Percentiles rank a stretch among this genome's conserved stretches.
Evolutionary conservation across 805 yeast genomes (phyloP).

Genomic region (Ogataea trehaloabstinens): DNA sequence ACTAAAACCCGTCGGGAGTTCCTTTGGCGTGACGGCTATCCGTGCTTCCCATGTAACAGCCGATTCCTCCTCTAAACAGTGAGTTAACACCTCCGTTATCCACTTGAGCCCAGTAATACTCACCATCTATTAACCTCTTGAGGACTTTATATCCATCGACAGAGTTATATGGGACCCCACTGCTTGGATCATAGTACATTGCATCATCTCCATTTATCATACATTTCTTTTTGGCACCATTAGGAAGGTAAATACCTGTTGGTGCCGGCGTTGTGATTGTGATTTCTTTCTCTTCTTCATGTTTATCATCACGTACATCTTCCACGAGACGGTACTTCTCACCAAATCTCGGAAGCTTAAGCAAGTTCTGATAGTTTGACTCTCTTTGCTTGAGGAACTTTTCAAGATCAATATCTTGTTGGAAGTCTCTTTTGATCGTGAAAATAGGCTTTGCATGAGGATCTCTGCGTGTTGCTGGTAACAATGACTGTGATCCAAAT

Average conservation of each 20-base stretch:
- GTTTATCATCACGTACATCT: constrained; percentile 42
- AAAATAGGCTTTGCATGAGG: constrained; percentile 47
- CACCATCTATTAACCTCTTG: constrained; percentile 55
- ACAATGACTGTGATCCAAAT: constrained; percentile 60
- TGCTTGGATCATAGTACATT: constrained; percentile 80
- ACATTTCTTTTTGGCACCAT: constrained; percentile 65
- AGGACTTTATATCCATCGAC: constrained; percentile 73
- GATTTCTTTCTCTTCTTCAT: constrained; percentile 45
- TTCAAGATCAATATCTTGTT: constrained; percentile 25
- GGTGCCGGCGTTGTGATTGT: constrained; percentile 69
- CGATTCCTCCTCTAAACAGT: constrained; percentile 32
- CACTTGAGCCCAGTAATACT: constrained; percentile 50
- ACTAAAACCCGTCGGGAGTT: constrained; percentile 76
- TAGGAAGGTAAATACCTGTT: constrained; percentile 67
- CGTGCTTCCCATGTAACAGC: constrained; percentile 40
- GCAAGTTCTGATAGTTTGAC: constrained; percentile 39
- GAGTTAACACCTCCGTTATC: constrained; percentile 44
- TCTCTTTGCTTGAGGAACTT: constrained; percentile 25
- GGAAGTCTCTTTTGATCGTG: constrained; percentile 27
- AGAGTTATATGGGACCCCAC: constrained; percentile 82
- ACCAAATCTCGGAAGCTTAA: constrained; percentile 62
- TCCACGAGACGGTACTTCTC: constrained; percentile 42
- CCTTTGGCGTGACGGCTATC: constrained; percentile 67
- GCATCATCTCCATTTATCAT: constrained; percentile 77
- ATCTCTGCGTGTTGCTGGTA: constrained; percentile 52